Evolutionary conservation across 2,329 filamentous ascomycete genomes (phyloP).

Genomic region (Xylaria sp.): DNA sequence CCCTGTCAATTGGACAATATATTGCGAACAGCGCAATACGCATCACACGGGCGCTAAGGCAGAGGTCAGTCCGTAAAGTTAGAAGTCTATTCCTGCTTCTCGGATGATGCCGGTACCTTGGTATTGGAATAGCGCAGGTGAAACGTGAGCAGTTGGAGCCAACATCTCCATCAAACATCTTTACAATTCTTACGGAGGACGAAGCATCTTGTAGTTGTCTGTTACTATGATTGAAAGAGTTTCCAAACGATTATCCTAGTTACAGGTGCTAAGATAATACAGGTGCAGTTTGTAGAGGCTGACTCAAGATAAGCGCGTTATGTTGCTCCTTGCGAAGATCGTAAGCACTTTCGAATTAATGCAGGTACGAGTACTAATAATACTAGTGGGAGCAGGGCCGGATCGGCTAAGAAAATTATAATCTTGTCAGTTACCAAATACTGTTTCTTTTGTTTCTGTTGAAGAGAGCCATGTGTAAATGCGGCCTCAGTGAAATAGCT

Average conservation of each 20-base stretch:
- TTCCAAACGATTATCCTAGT: too few relatives aligned
- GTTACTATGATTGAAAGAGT: too few relatives aligned
- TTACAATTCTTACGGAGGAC: too few relatives aligned
- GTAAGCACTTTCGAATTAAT: background rate
- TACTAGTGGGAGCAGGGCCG: background rate
- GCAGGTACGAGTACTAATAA: background rate
- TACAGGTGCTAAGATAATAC: too few relatives aligned
- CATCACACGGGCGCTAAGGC: background rate
- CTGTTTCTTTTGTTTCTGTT: too few relatives aligned
- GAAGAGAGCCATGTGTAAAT: too few relatives aligned
- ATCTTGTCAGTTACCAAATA: background rate
- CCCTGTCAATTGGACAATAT: background rate
- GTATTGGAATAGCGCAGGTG: background rate
- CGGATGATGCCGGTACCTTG: background rate
- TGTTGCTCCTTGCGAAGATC: background rate
- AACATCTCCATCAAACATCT: too few relatives aligned
- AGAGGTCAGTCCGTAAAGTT: background rate
- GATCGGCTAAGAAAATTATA: background rate
- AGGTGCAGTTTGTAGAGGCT: too few relatives aligned
- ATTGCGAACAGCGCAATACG: conserved; percentile 5
- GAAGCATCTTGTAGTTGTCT: too few relatives aligned
- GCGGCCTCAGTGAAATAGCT: too few relatives aligned
- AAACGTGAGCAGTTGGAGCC: too few relatives aligned
- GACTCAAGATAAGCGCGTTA: too few relatives aligned
- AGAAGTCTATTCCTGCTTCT: background rate